Percentiles rank a stretch among this genome's conserved stretches.
These are phyloP conservation scores for Naganishia vaughanmartiniae DNA, from an alignment of 768 basidiomycete genomes.

Conservation along the genomic window DNA sequence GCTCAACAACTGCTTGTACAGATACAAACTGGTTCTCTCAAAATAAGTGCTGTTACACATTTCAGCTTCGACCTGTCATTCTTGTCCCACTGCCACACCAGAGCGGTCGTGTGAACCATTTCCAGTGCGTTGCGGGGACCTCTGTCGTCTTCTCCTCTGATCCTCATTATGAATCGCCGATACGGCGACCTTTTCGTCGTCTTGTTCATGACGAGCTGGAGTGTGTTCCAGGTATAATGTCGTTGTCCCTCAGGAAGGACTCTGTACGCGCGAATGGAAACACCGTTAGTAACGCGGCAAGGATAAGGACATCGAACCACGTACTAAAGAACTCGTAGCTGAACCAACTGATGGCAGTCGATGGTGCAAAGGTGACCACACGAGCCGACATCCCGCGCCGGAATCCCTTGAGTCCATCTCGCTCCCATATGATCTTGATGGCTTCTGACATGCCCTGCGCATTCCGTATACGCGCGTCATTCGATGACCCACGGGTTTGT, in stretches of 20 bases:
- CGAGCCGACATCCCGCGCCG: slow-evolving; percentile 82
- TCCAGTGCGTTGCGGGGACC: neutral
- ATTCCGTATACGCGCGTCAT: slow-evolving; percentile 76
- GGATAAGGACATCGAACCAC: slow-evolving; percentile 50
- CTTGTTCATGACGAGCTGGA: neutral
- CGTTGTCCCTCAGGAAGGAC: slow-evolving; percentile 17
- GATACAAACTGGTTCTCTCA: neutral
- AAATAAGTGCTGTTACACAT: neutral
- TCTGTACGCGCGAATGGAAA: neutral
- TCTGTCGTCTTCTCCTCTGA: neutral
- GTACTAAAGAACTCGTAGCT: slow-evolving; percentile 98
- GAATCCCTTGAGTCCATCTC: slow-evolving; percentile 84
- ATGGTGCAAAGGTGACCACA: slow-evolving; percentile 91
- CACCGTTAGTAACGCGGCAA: neutral
- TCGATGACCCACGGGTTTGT: slow-evolving; percentile 89
- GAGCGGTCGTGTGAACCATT: neutral
- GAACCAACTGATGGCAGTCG: slow-evolving; percentile 94
- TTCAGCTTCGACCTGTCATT: neutral
- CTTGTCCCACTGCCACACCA: neutral
- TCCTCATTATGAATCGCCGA: neutral
- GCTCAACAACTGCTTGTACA: neutral
- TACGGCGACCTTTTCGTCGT: slow-evolving; percentile 7
- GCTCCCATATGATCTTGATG: slow-evolving; percentile 76
- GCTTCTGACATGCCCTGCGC: slow-evolving; percentile 84
- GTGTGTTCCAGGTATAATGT: slow-evolving; percentile 9